phyloP scores from a whole-genome alignment of 371 early-diverging fungal species.

The Saksenaea oblongispora region DNA sequence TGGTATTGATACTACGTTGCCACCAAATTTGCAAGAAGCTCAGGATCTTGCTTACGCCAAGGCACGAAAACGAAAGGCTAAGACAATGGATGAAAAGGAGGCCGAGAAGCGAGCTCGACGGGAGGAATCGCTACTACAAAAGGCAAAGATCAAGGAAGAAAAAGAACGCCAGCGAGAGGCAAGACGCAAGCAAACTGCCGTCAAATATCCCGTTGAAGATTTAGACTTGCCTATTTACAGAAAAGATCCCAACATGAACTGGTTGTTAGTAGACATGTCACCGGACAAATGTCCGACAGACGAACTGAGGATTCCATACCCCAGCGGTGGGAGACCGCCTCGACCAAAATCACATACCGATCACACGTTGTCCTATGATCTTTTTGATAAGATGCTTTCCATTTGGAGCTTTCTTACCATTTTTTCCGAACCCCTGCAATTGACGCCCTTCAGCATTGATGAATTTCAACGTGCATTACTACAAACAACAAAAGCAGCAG shows the following conservation, averaged over 20 bases:
- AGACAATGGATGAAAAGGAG: slow-evolving; percentile 33
- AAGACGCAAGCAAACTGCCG: slow-evolving; percentile 37
- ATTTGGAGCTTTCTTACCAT: slow-evolving; percentile 45
- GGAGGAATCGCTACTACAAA: slow-evolving; percentile 39
- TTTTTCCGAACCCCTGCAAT: slow-evolving; percentile 42
- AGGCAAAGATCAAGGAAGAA: slow-evolving; percentile 45
- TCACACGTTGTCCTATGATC: slow-evolving; percentile 18
- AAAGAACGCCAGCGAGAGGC: slow-evolving; percentile 32
- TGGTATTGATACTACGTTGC: slow-evolving; percentile 48
- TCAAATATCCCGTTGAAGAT: slow-evolving; percentile 69
- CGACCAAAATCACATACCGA: slow-evolving; percentile 36
- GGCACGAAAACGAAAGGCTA: slow-evolving; percentile 32
- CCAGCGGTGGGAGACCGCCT: slow-evolving; percentile 38
- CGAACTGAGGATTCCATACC: slow-evolving; percentile 35
- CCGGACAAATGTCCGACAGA: slow-evolving; percentile 23
- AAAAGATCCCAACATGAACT: slow-evolving; percentile 47
- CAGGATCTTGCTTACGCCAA: slow-evolving; percentile 41
- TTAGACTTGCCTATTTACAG: slow-evolving; percentile 56
- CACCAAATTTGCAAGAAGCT: slow-evolving; percentile 45
- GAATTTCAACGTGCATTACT: slow-evolving; percentile 43
- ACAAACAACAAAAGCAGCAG: slow-evolving; percentile 26
- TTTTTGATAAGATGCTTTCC: slow-evolving; percentile 35
- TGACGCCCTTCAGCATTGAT: slow-evolving; percentile 43
- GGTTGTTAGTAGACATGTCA: slow-evolving; percentile 46
- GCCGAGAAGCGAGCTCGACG: slow-evolving; percentile 45